Evolutionary conservation across 345 rosid genomes (phyloP), one percentile per base, ranked within the genome.

Genomic region (Excoecaria cochinchinensis): DNA sequence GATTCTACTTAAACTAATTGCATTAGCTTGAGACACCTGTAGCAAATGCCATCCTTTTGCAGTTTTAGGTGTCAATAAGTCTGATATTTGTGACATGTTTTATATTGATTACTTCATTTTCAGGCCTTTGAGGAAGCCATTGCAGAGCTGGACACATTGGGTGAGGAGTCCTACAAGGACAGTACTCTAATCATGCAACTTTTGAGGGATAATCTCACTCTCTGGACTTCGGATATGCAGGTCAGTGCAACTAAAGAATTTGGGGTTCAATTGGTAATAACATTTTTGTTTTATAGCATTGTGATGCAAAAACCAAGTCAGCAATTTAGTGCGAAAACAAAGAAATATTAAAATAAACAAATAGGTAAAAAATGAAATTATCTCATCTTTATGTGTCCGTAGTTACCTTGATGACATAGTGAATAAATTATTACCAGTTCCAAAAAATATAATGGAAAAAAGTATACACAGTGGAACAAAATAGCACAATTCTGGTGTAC

Each of bases 71-170:
- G 15, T 42, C 17, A 56, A 16, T 1, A 8, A 57, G 12, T 66
- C 57, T 50, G 7, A 22, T 69, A 1, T 4, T 8, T 21, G 17
- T 40, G 63, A 36, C 52, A 71, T 59, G n/a, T 8, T 71, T 4
- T 61, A 8, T 24, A 39, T 15, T 65, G 48, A 74, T 31, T 72
- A 71, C 21, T 72, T 67, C 61, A 22, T 46, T 22, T 46, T 24
- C 76, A 88, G 94, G 90, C 92, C 55, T 90, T 87, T 38, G 92
- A 88, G 76, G 90, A 90, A 82, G 90, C 92, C 73, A 89, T 90
- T 63, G 90, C 92, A 67, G 91, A 89, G 85, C 77, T 88, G 67
- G 92, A 88, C 77, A 86, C 90, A 0, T 79, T 89, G 80, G 90
- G 89, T 65, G 91, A 86, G 79, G 91, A 87, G 58, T 90, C 90